Evolutionary conservation across 179 eudicot species (phyloP), one percentile per base, ranked within the genome.

Genomic region (Silene vulgaris): DNA sequence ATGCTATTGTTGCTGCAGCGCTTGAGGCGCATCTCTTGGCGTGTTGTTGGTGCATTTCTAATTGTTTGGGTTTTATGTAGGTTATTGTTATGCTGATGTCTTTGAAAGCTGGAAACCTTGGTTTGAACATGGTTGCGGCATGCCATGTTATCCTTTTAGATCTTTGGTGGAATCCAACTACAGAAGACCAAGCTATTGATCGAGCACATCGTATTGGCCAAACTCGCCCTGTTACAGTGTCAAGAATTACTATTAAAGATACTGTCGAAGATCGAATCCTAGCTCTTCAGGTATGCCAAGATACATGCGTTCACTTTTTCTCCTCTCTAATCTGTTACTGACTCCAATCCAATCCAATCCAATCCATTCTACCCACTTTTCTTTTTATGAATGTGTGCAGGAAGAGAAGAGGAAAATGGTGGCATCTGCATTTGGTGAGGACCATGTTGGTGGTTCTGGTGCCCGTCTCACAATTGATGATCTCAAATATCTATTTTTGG

Each of bases 151-250:
- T 96, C 75, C 96, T 96, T 81, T 81, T 96, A 84, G 98, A 96
- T 84, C 98, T 96, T 80, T 96, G 98, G 98, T 96, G 98, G 98
- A 93, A 93, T 81, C 98, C 99, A 62, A 86, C 97, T 37, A 96
- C 99, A 13, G 99, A 96, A 88, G 99, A 96, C 80, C 99, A 96
- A 80, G 99, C 99, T 57, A 76, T 96, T 79, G 99, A 96, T 81
- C 87, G 99, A 72, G 98, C 99, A 54, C 99, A 96, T 84, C 90
- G 99, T 82, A 96, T 93, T 83, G 98, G 99, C 64, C 99, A 96
- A 81, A 96, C 98, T 75, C 96, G 98, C 59, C 88, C 97, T 43
- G 99, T 96, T 68, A 92, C 92, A 54, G 97, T 96, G 20, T 88
- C 96, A 17, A 85, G 99, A 77, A 84, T 96, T 76, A 96, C 99